phyloP scores from a whole-genome alignment of 2,329 filamentous ascomycete species.

The Paecilomyces niveus region DNA sequence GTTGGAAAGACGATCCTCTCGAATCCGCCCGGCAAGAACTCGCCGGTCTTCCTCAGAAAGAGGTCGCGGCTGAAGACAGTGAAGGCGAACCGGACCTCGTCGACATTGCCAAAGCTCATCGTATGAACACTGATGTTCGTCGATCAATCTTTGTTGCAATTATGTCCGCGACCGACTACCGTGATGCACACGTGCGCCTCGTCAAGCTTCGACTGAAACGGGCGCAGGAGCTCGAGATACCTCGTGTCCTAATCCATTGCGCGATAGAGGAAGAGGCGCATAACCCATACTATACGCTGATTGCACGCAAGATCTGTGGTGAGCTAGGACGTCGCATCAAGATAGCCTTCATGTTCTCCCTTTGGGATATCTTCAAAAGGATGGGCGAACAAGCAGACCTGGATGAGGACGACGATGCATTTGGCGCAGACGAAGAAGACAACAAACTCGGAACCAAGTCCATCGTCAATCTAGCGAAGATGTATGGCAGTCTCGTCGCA shows the following conservation, averaged over 20 bases:
- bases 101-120: constrained; percentile 69
- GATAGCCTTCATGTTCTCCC: constrained; percentile 77
- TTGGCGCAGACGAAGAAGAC: constrained; percentile 38
- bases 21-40: constrained; percentile 28
- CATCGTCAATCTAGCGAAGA: constrained; percentile 60
- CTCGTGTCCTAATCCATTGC: constrained; percentile 81
- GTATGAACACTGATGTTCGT: constrained; percentile 80
- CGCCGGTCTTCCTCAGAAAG: constrained; percentile 7
- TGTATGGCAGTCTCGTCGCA: constrained; percentile 57
- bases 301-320: constrained; percentile 69
- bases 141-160: constrained; percentile 90
- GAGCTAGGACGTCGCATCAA: constrained; percentile 61
- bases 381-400: constrained; percentile 64
- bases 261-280: constrained; percentile 74
- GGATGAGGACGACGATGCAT: constrained; percentile 57
- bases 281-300: constrained; percentile 88
- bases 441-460: constrained; percentile 50
- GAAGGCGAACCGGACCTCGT: constrained; percentile 55
- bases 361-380: constrained; percentile 79
- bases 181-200: constrained; percentile 74
- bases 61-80: constrained; percentile 17
- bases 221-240: constrained; percentile 77
- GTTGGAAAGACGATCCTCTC: constrained; percentile 54
- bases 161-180: constrained; percentile 74
- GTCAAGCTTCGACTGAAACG: constrained; percentile 78